Percentiles rank a stretch among this genome's conserved stretches.
These are phyloP conservation scores for Chalciporus piperatus DNA, from an alignment of 768 basidiomycete genomes.

Conservation along the genomic window DNA sequence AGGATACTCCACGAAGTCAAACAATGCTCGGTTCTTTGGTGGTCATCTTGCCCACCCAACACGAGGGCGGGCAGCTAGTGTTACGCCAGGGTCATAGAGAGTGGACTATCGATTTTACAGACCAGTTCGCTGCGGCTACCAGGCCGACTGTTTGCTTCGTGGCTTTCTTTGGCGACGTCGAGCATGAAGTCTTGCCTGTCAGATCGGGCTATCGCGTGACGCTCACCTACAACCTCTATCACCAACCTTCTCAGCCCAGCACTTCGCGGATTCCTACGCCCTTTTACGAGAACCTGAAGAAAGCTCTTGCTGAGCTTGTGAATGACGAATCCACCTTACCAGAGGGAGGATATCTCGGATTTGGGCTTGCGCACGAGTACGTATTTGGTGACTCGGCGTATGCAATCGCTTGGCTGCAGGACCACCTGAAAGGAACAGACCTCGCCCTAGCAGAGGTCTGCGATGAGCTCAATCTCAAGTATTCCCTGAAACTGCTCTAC, in stretches of 20 bases:
- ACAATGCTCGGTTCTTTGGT: conserved; percentile 53
- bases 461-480: not conserved
- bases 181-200: no score
- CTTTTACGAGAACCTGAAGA: no score
- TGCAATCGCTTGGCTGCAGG: no score
- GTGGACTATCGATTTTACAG: no score
- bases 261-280: no score
- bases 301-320: conserved; percentile 20
- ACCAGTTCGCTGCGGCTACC: not conserved
- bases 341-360: conserved; percentile 33
- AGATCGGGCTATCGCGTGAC: no score
- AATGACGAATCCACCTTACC: conserved; percentile 28
- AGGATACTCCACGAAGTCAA: conserved; percentile 43
- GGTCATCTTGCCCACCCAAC: conserved; percentile 42
- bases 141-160: conserved; percentile 31
- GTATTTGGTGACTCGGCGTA: no score
- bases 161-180: conserved; percentile 43
- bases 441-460: conserved; percentile 1
- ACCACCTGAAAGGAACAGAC: no score
- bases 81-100: conserved; percentile 35
- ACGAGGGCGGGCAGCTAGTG: conserved; percentile 44
- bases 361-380: conserved; percentile 36
- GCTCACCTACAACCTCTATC: conserved; percentile 39
- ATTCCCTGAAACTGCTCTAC: conserved; percentile 1
- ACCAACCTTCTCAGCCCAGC: not conserved